Conservation (phyloP, 176 grass and related monocot species). For the Ampelocalamus luodianensis region DNA sequence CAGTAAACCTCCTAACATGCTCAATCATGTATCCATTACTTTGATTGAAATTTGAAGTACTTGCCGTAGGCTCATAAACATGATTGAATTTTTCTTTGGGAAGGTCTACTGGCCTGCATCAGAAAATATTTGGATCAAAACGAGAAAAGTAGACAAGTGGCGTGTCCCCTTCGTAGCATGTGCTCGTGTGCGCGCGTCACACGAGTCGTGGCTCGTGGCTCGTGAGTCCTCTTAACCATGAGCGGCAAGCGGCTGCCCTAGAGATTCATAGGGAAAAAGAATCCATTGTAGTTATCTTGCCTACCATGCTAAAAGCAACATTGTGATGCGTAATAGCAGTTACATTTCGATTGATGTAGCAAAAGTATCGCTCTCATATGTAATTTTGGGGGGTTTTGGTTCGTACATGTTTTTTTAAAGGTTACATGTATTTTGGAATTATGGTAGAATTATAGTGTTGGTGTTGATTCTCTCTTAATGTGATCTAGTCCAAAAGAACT, state of each 20-base stretch:
- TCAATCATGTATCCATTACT: neutral
- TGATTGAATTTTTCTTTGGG: neutral
- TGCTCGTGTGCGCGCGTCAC: neutral
- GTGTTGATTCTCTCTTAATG: neutral
- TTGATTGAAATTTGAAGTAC: neutral
- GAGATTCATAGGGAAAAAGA: neutral
- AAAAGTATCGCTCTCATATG: neutral
- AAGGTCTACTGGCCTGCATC: neutral
- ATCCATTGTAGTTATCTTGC: neutral
- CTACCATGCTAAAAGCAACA: neutral
- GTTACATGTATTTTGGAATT: neutral
- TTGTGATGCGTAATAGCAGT: too few species aligned
- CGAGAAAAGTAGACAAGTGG: neutral
- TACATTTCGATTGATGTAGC: neutral
- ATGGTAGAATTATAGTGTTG: neutral
- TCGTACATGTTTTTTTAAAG: too few species aligned
- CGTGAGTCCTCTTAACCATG: neutral
- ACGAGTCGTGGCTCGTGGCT: neutral
- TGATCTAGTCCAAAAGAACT: neutral
- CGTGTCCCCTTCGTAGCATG: neutral
- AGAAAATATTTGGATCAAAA: neutral
- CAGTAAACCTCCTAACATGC: neutral
- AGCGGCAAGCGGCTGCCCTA: constrained; percentile 14
- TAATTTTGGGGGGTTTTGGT: neutral
- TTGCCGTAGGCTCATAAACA: neutral